These are phyloP conservation scores for Rhexocercosporidium sp. DNA, from an alignment of 2,329 filamentous ascomycete genomes.

Conservation along the genomic window DNA sequence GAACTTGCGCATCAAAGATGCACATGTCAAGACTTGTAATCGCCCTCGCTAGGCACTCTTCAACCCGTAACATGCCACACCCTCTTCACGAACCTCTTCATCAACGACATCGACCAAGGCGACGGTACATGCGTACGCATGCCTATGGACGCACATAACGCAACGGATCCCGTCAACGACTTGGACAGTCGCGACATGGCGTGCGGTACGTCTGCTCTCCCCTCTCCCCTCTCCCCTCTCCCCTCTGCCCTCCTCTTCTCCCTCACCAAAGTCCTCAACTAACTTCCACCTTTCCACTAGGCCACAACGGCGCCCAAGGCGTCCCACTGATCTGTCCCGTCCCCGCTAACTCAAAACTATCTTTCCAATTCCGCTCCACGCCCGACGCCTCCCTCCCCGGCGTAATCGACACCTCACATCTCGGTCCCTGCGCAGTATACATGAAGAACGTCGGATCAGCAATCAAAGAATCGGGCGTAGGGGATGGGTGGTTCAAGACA, in stretches of 20 bases:
- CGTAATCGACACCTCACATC: slow-evolving; percentile 64
- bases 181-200: slow-evolving; percentile 68
- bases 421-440: slow-evolving; percentile 75
- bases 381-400: slow-evolving; percentile 60
- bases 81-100: slow-evolving; percentile 65
- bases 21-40: slow-evolving; percentile 13
- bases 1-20: slow-evolving; percentile 7
- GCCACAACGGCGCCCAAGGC: slow-evolving; percentile 53
- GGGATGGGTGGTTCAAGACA: slow-evolving; percentile 68
- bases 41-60: slow-evolving; percentile 28
- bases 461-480: slow-evolving; percentile 56
- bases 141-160: slow-evolving; percentile 56
- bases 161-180: slow-evolving; percentile 62
- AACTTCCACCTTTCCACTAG: slow-evolving; percentile 38
- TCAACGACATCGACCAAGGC: slow-evolving; percentile 68
- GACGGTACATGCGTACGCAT: slow-evolving; percentile 75
- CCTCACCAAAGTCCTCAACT: background rate
- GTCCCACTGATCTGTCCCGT: slow-evolving; percentile 53
- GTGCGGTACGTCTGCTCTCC: slow-evolving; percentile 62
- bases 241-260: background rate
- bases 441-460: slow-evolving; percentile 71
- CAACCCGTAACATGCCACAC: slow-evolving; percentile 58
- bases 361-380: slow-evolving; percentile 68
- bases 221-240: background rate
- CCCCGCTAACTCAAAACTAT: slow-evolving; percentile 31